Conservation (phyloP, 305 asterid species). For the Fraxinus ornus region DNA sequence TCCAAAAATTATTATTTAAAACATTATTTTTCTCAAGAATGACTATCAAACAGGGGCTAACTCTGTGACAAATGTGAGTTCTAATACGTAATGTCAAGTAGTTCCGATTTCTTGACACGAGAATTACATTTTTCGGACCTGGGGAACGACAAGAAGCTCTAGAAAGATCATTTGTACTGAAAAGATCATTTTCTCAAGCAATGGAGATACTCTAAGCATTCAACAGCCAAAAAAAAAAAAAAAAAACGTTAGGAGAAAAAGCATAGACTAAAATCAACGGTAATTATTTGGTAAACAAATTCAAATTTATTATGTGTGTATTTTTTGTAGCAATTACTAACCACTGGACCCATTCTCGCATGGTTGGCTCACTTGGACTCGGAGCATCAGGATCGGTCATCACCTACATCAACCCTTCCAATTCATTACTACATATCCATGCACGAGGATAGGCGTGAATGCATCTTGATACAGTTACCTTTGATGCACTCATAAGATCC, state of each 20-base stretch:
- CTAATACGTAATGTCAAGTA: background rate
- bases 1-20: too few species aligned
- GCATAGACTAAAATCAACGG: background rate
- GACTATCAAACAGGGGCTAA: too few species aligned
- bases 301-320: background rate
- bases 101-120: background rate
- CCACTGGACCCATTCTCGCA: conserved; percentile 71
- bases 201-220: too few species aligned
- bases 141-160: background rate
- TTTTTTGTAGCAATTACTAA: conserved; percentile 13
- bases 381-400: conserved; percentile 85
- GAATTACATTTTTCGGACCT: background rate
- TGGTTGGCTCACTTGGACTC: conserved; percentile 68
- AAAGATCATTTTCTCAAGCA: too few species aligned
- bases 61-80: background rate
- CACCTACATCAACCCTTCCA: conserved; percentile 33
- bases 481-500: background rate
- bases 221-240: too few species aligned
- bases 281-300: too few species aligned
- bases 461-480: background rate
- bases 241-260: too few species aligned
- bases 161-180: too few species aligned
- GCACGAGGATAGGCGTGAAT: too few species aligned
- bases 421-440: background rate
- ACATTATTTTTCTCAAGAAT: too few species aligned